Base-by-base conservation (phyloP, 2,329 filamentous ascomycete genomes). In the Penicillium frequentans region DNA sequence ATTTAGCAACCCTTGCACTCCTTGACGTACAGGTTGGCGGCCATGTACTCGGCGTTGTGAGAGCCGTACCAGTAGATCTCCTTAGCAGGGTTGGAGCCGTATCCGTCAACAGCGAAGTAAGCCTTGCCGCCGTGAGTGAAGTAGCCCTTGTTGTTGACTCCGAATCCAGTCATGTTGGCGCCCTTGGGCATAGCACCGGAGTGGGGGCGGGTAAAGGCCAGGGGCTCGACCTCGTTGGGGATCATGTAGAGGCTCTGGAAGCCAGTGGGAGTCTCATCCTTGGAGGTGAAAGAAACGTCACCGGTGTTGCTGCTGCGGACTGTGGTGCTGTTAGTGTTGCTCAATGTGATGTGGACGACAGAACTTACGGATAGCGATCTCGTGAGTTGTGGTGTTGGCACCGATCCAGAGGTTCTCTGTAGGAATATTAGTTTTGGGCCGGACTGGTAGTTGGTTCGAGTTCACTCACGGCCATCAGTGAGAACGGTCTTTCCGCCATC, bases 211-310 rank as follows among this genome's bases (percentile, higher is more conserved):
- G 69, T 71, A 52, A 71, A 33, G 11, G 54, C 58, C 11, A 69
- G 52, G 39, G 66, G 63, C 16, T 49, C 16, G 39, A 67, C 64
- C 10, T 46, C 33, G 47, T 70, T 45, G 43, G 68, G 62, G 19
- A 70, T 49, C 23, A 70, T 54, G 55, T 64, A 70, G 11, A 70
- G 60, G 64, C 53, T 68, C 58, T 70, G 68, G 61, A 64, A 70
- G 49, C 59, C 68, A 6, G 67, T 70, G 10, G 67, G 67, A 29
- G 60, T 58, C 16, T 50, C 51, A 46, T 56, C 10, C 57, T 66
- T 50, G 27, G 64, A 59, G 35, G 66, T 68, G 64, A 62, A 70
- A 27, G 61, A 59, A 43, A 70, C 58, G n/a, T 55, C 55, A 33
- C 62, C 64, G 54, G 60, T 65, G 26, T 45, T 53, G 37, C 52